Conservation (phyloP, 2,329 filamentous ascomycete species). For the Diaporthe sp. region DNA sequence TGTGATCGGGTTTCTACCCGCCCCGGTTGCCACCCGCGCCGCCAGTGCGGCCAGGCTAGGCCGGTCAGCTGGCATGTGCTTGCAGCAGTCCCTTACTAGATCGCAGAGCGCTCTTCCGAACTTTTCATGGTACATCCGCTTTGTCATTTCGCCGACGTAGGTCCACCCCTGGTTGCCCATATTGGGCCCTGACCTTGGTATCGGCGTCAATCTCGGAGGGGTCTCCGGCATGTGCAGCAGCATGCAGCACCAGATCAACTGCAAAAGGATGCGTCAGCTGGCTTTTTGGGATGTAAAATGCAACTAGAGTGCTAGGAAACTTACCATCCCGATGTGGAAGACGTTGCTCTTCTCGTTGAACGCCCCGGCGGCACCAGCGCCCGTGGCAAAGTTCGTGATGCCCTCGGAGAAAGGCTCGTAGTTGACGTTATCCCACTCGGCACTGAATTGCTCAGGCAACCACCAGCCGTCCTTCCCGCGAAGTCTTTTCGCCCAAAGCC, state of each 20-base stretch:
- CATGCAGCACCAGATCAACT: not conserved
- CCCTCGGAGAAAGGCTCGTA: conserved; percentile 36
- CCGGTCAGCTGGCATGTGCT: conserved; percentile 18
- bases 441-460: conserved; percentile 20
- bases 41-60: not conserved
- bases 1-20: not conserved
- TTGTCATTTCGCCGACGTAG: conserved; percentile 24
- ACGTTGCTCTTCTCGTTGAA: conserved; percentile 29
- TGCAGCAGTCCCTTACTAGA: conserved; percentile 11
- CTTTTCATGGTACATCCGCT: not conserved
- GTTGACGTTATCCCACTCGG: conserved; percentile 34
- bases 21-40: not conserved
- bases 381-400: not conserved
- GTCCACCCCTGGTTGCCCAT: conserved; percentile 20
- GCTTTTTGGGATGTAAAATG: not conserved
- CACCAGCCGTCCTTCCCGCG: not conserved
- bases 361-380: not conserved
- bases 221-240: not conserved
- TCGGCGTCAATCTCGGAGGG: not conserved
- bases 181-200: not conserved
- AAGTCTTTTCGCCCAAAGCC: not conserved
- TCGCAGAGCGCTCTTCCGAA: conserved; percentile 14
- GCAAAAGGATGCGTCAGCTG: not conserved
- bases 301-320: not conserved
- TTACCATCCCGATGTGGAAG: conserved; percentile 1